Base-by-base conservation (phyloP, 441 rosid species). In the Erysimum pusillum region DNA sequence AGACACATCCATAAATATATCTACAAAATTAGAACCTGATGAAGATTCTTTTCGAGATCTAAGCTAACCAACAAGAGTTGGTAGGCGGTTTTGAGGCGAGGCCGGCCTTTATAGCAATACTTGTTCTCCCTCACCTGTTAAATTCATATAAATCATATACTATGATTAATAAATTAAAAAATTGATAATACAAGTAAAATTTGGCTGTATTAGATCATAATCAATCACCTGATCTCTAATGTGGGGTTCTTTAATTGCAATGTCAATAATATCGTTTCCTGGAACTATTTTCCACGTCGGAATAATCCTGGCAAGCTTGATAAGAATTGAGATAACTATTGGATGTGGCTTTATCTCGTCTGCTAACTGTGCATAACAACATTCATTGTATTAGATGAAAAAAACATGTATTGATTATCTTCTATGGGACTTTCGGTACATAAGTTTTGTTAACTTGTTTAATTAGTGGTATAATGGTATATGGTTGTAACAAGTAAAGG, bases 221-320 rank as follows among this genome's bases (percentile, higher is more conserved):
- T 57, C 11, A 48, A 10, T 73, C 79, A 90, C 98, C 90, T 92
- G 81, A 48, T 83, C 20, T 86, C 99, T 85, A 0, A 85, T 81
- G 62, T 85, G 84, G 3, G 97, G 91, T 22, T 67, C 76, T 83
- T 77, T 95, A 57, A 93, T 80, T 2, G 96, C 96, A 61, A 56
- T 49, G 64, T 95, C 97, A 41, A 91, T 81, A 31, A 95, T 77
- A 62, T 91, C 98, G 32, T 84, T 80, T 2, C 85, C 70, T 2
- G 97, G 97, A 42, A 91, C 83, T 28, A 93, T 82, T 83, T 75
- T 91, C 99, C 98, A 95, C 0, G 93, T 87, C n/a, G 99, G 99
- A 61, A 91, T 87, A 42, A 82, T 0, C 22, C 22, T 54, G 62
- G 74, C 56, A 12, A 95, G 91, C 78, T 88, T 86, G 35, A 56